Evolutionary conservation across 2,329 filamentous ascomycete genomes (phyloP).

Genomic region (Rhexocercosporidium sp.): DNA sequence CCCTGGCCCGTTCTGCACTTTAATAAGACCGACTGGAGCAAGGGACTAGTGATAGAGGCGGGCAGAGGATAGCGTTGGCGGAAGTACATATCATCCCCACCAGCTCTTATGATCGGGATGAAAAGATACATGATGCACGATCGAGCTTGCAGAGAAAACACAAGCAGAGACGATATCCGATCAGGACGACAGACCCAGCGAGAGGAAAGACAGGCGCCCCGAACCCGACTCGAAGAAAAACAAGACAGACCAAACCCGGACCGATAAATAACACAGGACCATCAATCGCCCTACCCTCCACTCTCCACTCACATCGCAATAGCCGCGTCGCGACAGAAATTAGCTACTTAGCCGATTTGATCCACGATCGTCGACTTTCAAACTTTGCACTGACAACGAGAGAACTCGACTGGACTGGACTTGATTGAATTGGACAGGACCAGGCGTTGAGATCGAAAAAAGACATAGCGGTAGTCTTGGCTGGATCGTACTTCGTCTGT

Average conservation of each 20-base stretch:
- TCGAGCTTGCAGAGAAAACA: slow-evolving; percentile 5
- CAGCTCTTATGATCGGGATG: slow-evolving; percentile 6
- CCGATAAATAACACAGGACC: neutral
- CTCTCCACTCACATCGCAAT: neutral
- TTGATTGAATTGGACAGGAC: neutral
- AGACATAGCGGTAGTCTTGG: slow-evolving; percentile 11
- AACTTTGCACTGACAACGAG: neutral
- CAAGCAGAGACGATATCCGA: neutral
- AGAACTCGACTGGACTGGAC: neutral
- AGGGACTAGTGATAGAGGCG: neutral
- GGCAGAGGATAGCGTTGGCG: neutral
- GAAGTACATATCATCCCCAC: slow-evolving; percentile 12
- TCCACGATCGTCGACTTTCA: slow-evolving; percentile 10
- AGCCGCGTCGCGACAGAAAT: slow-evolving; percentile 8
- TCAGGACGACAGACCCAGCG: neutral
- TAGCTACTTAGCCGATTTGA: neutral
- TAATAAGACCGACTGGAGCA: slow-evolving; percentile 6
- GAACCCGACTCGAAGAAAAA: neutral
- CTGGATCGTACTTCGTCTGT: neutral
- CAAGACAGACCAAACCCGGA: neutral
- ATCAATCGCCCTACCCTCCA: neutral
- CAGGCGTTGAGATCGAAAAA: neutral
- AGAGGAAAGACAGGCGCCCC: neutral
- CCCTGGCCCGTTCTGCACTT: neutral
- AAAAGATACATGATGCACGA: neutral